Evolutionary conservation across 352 stramenopile genomes (phyloP).

Genomic region (Globisporangium splendens): DNA sequence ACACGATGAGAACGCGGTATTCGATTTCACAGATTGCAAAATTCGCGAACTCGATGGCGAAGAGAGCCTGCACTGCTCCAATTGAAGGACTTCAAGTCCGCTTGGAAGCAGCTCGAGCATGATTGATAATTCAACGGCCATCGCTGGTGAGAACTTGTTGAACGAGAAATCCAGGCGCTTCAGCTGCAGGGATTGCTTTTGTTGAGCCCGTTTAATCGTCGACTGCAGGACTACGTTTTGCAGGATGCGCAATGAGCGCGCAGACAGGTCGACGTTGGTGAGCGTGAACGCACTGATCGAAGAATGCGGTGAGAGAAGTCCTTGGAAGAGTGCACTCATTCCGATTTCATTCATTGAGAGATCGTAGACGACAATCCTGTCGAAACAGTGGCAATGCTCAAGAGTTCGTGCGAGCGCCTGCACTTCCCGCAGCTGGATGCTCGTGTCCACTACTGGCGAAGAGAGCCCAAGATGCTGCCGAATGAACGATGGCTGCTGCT

Average conservation of each 20-base stretch:
- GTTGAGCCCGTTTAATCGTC: constrained; percentile 29
- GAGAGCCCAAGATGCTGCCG: not conserved
- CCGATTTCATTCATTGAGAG: constrained; percentile 36
- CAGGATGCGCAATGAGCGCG: constrained; percentile 34
- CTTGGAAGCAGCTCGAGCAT: constrained; percentile 43
- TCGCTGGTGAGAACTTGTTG: constrained; percentile 50
- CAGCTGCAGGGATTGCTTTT: constrained; percentile 23
- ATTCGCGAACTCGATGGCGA: constrained; percentile 31
- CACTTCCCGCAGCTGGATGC: constrained; percentile 35
- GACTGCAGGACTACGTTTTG: constrained; percentile 57
- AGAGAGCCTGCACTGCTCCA: constrained; percentile 47
- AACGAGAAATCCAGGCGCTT: constrained; percentile 60
- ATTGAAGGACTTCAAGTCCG: constrained; percentile 51
- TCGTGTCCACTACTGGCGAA: constrained; percentile 3
- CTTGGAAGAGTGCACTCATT: constrained; percentile 47
- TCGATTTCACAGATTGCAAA: constrained; percentile 41
- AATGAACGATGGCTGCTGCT: constrained; percentile 13
- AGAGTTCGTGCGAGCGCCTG: constrained; percentile 43
- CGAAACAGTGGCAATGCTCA: constrained; percentile 35
- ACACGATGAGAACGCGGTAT: constrained; percentile 36
- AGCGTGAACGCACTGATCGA: constrained; percentile 37
- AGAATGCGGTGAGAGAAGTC: constrained; percentile 33
- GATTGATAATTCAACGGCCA: constrained; percentile 43
- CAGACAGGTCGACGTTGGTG: constrained; percentile 44
- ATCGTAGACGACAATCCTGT: constrained; percentile 47